Percentiles rank a stretch among this genome's conserved stretches.
phyloP scores from a whole-genome alignment of 1,284 basidiomycete species.

The Trichosporon sp. region DNA sequence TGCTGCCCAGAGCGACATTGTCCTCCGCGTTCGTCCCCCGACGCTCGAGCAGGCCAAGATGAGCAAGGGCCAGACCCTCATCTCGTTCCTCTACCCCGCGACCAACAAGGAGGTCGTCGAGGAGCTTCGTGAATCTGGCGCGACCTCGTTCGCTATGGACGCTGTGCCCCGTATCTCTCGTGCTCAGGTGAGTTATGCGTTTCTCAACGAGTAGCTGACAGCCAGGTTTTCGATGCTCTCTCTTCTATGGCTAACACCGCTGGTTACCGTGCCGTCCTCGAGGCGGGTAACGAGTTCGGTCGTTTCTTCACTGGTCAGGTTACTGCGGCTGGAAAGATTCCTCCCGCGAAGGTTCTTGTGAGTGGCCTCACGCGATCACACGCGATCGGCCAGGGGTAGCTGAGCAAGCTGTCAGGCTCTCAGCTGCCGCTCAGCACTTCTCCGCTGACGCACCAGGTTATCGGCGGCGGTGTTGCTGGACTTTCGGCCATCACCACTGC shows the following conservation, averaged over 20 bases:
- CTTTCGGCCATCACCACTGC: slow-evolving; percentile 78
- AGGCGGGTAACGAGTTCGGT: slow-evolving; percentile 79
- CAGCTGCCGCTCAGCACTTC: not conserved
- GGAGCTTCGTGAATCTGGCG: slow-evolving; percentile 59
- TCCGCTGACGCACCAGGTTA: slow-evolving; percentile 49
- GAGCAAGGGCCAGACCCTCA: slow-evolving; percentile 67
- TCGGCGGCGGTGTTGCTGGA: slow-evolving; percentile 79
- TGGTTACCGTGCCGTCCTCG: slow-evolving; percentile 79
- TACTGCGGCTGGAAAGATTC: slow-evolving; percentile 72
- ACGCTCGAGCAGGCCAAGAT: slow-evolving; percentile 55
- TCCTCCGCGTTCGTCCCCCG: slow-evolving; percentile 76
- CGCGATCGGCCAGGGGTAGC: not conserved
- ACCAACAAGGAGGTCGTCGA: slow-evolving; percentile 72
- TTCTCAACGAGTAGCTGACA: not conserved
- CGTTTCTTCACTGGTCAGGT: slow-evolving; percentile 81
- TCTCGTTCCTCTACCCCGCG: slow-evolving; percentile 76
- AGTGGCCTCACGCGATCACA: not conserved
- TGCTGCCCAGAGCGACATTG: slow-evolving; percentile 61
- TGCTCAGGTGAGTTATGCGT: slow-evolving; percentile 58
- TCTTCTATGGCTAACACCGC: slow-evolving; percentile 88
- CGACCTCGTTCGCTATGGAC: slow-evolving; percentile 74
- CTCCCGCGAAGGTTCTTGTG: slow-evolving; percentile 71
- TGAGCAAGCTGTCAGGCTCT: not conserved
- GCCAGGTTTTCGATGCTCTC: slow-evolving; percentile 73
- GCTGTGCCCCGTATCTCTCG: slow-evolving; percentile 81